Evolutionary conservation across 1,139 yeast genomes (phyloP).

Genomic region (Lodderomyces margitis): DNA sequence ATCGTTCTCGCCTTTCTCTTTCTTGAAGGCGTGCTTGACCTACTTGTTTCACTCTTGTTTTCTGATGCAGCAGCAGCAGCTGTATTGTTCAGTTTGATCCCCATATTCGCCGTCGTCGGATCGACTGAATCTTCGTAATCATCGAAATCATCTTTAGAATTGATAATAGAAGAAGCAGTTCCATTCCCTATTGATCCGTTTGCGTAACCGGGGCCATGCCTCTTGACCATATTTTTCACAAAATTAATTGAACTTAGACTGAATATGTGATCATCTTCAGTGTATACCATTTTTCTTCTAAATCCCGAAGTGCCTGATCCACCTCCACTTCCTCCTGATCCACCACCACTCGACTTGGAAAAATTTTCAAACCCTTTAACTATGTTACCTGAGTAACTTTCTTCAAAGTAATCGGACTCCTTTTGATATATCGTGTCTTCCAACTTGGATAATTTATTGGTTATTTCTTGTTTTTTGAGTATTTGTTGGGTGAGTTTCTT

Average conservation of each 20-base stretch:
- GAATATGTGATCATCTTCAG: conserved; percentile 83
- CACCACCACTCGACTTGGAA: conserved; percentile 47
- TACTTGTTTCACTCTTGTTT: conserved; percentile 5
- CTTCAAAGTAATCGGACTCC: conserved; percentile 78
- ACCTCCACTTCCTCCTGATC: conserved; percentile 8
- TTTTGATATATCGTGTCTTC: conserved; percentile 83
- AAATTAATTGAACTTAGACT: conserved; percentile 76
- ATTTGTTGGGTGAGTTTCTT: conserved; percentile 67
- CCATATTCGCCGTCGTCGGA: conserved; percentile 18
- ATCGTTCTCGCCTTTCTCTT: conserved; percentile 34
- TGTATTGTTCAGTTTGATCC: conserved; percentile 5
- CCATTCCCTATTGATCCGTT: conserved; percentile 9
- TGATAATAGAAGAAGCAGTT: neutral
- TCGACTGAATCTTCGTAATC: conserved; percentile 50
- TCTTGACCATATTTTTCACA: conserved; percentile 56
- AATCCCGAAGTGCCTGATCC: conserved; percentile 18
- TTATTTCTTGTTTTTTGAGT: conserved; percentile 61
- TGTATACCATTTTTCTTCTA: conserved; percentile 56
- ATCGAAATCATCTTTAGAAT: conserved; percentile 37
- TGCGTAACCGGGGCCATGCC: conserved; percentile 21
- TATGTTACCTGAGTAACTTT: conserved; percentile 69
- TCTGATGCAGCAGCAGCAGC: conserved; percentile 1
- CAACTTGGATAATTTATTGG: conserved; percentile 55
- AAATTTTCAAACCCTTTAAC: conserved; percentile 88
- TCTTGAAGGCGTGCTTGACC: conserved; percentile 30